Conservation (phyloP, 1,284 basidiomycete species). For the Heterobasidion irregulare region DNA sequence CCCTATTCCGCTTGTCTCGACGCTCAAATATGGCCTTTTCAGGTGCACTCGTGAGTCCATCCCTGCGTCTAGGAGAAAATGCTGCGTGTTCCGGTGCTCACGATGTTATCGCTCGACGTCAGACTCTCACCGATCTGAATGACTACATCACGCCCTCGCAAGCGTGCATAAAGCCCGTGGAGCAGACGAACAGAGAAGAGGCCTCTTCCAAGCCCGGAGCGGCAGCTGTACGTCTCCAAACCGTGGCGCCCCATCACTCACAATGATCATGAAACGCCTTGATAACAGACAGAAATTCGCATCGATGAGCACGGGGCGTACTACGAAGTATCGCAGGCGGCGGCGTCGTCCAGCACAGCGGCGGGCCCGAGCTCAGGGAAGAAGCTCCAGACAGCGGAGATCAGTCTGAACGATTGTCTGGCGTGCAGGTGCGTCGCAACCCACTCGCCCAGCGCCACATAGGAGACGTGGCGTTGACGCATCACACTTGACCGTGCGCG, state of each 20-base stretch:
- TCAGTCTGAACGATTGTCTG: constrained; percentile 93
- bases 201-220: constrained; percentile 39
- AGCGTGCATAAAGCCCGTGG: constrained; percentile 96
- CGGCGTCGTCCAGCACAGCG: neutral
- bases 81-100: neutral
- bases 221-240: constrained; percentile 43
- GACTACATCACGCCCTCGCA: constrained; percentile 98
- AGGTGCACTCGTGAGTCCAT: constrained; percentile 28
- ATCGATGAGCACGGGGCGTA: constrained; percentile 78
- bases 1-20: neutral
- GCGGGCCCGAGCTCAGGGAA: constrained; percentile 24
- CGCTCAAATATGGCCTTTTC: constrained; percentile 71
- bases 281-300: constrained; percentile 73
- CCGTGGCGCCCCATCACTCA: too few relatives aligned
- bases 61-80: neutral
- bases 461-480: too few relatives aligned
- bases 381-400: constrained; percentile 87
- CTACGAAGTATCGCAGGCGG: constrained; percentile 53
- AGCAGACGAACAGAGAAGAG: constrained; percentile 44
- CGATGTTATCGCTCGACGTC: constrained; percentile 3
- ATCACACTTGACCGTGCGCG: too few relatives aligned
- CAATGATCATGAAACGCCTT: too few relatives aligned
- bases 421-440: constrained; percentile 65
- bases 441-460: neutral
- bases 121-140: constrained; percentile 93